Percentiles rank a stretch among this genome's conserved stretches.
phyloP scores from a whole-genome alignment of 768 basidiomycete species.

The Phaeotremella skinneri region DNA sequence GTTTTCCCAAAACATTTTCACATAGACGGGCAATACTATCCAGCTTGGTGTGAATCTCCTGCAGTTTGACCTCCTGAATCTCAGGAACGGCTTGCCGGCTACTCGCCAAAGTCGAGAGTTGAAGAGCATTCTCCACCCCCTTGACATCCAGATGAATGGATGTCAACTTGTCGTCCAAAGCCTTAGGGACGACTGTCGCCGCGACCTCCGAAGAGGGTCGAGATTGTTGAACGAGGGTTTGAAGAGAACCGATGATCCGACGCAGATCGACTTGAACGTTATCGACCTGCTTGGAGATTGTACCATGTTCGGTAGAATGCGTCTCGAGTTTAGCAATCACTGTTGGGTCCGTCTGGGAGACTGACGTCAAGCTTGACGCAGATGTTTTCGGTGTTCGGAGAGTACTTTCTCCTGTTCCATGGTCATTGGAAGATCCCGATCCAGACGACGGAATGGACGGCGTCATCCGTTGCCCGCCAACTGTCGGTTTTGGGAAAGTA shows the following conservation, averaged over 20 bases:
- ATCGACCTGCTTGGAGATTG: slow-evolving; percentile 28
- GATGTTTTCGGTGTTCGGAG: slow-evolving; percentile 25
- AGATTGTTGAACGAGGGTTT: slow-evolving; percentile 11
- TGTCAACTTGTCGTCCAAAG: slow-evolving; percentile 30
- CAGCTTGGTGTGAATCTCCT: slow-evolving; percentile 38
- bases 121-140: slow-evolving; percentile 39
- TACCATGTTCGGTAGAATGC: slow-evolving; percentile 30
- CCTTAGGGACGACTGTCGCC: slow-evolving; percentile 3
- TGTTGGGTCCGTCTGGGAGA: slow-evolving; percentile 20
- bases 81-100: slow-evolving; percentile 6
- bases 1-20: slow-evolving; percentile 26
- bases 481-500: slow-evolving; percentile 42
- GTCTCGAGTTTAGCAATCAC: slow-evolving; percentile 32
- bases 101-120: slow-evolving; percentile 27
- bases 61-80: slow-evolving; percentile 5
- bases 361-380: slow-evolving; percentile 14
- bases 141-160: slow-evolving; percentile 39
- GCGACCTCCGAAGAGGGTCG: not conserved
- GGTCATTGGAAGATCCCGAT: slow-evolving; percentile 16
- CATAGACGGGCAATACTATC: slow-evolving; percentile 40
- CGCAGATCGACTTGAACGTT: slow-evolving; percentile 29
- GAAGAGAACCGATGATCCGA: slow-evolving; percentile 23
- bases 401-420: slow-evolving; percentile 11
- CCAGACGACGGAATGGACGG: slow-evolving; percentile 11
- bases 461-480: slow-evolving; percentile 24